Conservation (phyloP, 1,139 yeast species). For the Wickerhamiella pararugosa region DNA sequence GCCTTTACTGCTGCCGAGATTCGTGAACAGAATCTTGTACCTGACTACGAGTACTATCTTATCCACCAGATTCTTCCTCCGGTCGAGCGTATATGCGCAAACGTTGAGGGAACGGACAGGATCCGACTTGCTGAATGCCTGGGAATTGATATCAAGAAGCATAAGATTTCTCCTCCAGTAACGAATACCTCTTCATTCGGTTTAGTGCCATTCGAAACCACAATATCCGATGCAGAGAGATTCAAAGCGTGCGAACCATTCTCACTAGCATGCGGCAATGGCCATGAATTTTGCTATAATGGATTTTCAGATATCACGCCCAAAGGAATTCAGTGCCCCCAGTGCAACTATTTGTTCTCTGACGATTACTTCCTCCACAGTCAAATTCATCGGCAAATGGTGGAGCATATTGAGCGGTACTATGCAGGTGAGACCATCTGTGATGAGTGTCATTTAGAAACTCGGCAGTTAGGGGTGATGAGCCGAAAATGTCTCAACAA, state of each 20-base stretch:
- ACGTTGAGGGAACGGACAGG: slow-evolving; percentile 77
- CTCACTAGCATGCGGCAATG: slow-evolving; percentile 52
- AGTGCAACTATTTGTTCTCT: slow-evolving; percentile 40
- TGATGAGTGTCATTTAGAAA: slow-evolving; percentile 73
- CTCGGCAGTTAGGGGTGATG: slow-evolving; percentile 79
- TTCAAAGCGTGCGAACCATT: slow-evolving; percentile 51
- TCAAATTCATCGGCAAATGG: slow-evolving; percentile 58
- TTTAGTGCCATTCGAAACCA: slow-evolving; percentile 56
- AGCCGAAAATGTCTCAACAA: slow-evolving; percentile 71
- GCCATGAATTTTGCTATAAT: slow-evolving; percentile 45
- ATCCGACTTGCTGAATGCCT: slow-evolving; percentile 61
- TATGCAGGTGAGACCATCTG: slow-evolving; percentile 79
- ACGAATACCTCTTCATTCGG: background rate
- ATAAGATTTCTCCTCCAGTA: slow-evolving; percentile 14
- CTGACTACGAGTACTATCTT: slow-evolving; percentile 68
- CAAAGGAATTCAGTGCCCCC: slow-evolving; percentile 56
- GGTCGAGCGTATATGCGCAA: slow-evolving; percentile 70
- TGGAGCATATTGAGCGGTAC: slow-evolving; percentile 57
- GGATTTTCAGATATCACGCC: slow-evolving; percentile 52
- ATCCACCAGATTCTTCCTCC: slow-evolving; percentile 88
- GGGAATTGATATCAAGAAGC: slow-evolving; percentile 58
- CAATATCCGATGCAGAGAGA: slow-evolving; percentile 67
- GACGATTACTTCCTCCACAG: slow-evolving; percentile 39
- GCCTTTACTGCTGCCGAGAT: slow-evolving; percentile 71
- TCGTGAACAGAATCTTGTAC: slow-evolving; percentile 38